Conservation (phyloP, 257 asterid species). For the Vinca minor region DNA sequence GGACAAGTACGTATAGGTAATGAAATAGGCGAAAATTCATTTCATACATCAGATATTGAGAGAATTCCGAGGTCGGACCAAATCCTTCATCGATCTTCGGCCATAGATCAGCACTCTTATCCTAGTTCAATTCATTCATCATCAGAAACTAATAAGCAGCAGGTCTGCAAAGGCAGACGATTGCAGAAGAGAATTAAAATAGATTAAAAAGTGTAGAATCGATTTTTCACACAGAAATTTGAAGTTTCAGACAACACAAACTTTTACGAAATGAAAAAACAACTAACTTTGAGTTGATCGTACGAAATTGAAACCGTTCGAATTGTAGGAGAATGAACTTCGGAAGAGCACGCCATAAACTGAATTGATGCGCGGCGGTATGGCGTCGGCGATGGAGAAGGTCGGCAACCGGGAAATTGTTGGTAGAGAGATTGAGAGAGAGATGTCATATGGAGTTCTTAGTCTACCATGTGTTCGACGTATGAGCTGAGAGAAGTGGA, state of each 20-base stretch:
- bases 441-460: slow-evolving; percentile 2
- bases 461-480: neutral
- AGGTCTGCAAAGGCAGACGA: neutral
- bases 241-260: neutral
- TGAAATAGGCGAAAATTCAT: slow-evolving; percentile 4
- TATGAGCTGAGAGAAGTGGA: neutral
- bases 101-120: slow-evolving; percentile 48
- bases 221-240: neutral
- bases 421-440: slow-evolving; percentile 6
- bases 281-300: slow-evolving; percentile 37
- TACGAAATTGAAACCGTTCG: slow-evolving; percentile 55
- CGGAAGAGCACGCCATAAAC: slow-evolving; percentile 26
- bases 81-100: slow-evolving; percentile 71
- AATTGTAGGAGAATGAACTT: slow-evolving; percentile 28
- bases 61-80: slow-evolving; percentile 86
- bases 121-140: slow-evolving; percentile 36
- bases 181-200: neutral
- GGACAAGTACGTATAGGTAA: neutral
- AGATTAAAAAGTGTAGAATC: neutral
- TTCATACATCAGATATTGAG: slow-evolving; percentile 61
- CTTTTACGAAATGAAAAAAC: too few relatives aligned
- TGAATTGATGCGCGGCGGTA: slow-evolving; percentile 14
- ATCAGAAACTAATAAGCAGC: neutral
- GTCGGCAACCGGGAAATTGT: neutral
- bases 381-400: slow-evolving; percentile 16